A percentile compares a stretch with the other conserved stretches of the same genome.
phyloP scores from a whole-genome alignment of 768 basidiomycete species.

The Guyanaporus albipodus region DNA sequence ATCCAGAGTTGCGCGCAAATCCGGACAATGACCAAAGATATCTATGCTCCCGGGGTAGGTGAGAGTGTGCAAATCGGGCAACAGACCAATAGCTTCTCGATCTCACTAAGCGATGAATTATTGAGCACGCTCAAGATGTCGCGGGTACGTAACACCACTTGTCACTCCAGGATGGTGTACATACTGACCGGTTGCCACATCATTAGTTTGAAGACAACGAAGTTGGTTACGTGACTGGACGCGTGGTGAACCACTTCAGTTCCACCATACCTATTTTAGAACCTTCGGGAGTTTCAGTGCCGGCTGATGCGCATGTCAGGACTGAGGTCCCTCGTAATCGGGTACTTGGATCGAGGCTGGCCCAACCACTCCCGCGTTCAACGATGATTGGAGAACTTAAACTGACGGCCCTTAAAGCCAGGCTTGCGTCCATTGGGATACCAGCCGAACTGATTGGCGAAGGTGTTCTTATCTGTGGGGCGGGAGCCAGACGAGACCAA shows the following conservation, averaged over 20 bases:
- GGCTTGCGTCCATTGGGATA: constrained; percentile 68
- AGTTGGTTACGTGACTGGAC: constrained; percentile 87
- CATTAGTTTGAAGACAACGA: constrained; percentile 95
- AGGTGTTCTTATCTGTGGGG: constrained; percentile 88
- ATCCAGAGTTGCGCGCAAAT: constrained; percentile 80
- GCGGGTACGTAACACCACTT: constrained; percentile 50
- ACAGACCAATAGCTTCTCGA: constrained; percentile 90
- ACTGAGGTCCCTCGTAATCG: constrained; percentile 33
- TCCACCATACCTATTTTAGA: constrained; percentile 90
- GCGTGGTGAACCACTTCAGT: constrained; percentile 79
- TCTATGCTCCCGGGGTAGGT: constrained; percentile 72
- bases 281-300: constrained; percentile 42
- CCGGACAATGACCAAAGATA: constrained; percentile 88
- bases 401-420: constrained; percentile 81
- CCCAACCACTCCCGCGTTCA: constrained; percentile 71
- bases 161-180: neutral
- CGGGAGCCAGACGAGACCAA: constrained; percentile 44
- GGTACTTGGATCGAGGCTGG: constrained; percentile 62
- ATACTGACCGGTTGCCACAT: constrained; percentile 2
- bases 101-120: constrained; percentile 88
- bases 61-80: constrained; percentile 90
- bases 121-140: constrained; percentile 80
- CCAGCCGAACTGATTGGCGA: constrained; percentile 96
- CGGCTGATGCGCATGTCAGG: constrained; percentile 20
- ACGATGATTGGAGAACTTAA: constrained; percentile 98